Base-by-base conservation (phyloP, 768 basidiomycete species). In the Lactarius sp. region DNA sequence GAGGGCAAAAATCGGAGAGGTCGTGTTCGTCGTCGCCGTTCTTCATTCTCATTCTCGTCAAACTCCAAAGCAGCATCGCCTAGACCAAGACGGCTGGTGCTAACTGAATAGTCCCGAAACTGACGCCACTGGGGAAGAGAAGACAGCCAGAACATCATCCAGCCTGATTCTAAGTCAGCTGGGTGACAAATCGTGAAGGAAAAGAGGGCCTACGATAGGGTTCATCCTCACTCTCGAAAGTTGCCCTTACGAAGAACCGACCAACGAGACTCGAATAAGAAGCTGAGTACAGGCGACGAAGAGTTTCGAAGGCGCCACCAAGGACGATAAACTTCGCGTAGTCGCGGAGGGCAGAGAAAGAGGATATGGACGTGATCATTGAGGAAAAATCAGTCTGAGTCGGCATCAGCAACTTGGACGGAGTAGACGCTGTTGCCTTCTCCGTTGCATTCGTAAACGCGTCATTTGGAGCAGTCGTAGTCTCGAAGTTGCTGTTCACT, bases 61-160 rank as follows among this genome's bases (percentile, higher is more conserved):
- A 76, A 70, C 20, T 63, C 65, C 66, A 77, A 64, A 0, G 72
- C 73, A 44, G 70, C 66, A 6, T 73, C 69, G 20, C 73, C 70
- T 8, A 78, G 72, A 70, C 77, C 71, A 74, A 80, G 66, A 70
- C 68, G 69, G 20, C 66, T 20, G 47, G 84, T 85, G 67, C 76
- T 80, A 41, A 86, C 74, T 51, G 83, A 73, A 34, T 86, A 75
- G 60, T 80, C 78, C 9, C 85, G 80, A 7, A 82, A 79, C 42
- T 73, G 64, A 81, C 79, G 74, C 85, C 85, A 88, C n/a, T 80
- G 75, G n/a, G 83, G 79, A 47, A 84, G 83, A 56, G 78, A 77
- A 4, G 85, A 83, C 0, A 90, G 72, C 87, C 88, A 90, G 46
- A 79, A 73, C 79, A 88, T 80, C 69, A 90, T 78, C 88, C 88